These are phyloP conservation scores for Solioccasus polychromus DNA, from an alignment of 768 basidiomycete genomes.

Conservation along the genomic window DNA sequence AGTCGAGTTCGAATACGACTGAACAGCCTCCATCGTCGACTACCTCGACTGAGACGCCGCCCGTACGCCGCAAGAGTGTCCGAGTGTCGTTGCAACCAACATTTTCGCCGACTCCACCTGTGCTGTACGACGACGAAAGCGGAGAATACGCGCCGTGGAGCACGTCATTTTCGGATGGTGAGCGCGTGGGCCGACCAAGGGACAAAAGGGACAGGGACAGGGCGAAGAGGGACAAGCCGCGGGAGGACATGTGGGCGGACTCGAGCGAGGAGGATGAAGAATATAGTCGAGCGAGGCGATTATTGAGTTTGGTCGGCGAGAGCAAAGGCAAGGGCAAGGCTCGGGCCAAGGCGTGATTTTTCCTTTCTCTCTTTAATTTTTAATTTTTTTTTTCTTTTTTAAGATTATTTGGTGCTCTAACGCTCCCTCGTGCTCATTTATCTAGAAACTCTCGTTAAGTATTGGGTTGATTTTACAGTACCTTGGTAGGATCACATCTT, in stretches of 20 bases:
- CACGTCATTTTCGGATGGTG: conserved; percentile 9
- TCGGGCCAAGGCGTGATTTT: background rate
- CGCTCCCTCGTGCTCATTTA: too few species aligned
- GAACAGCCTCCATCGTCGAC: conserved; percentile 11
- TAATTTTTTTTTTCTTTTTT: too few species aligned
- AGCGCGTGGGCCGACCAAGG: background rate
- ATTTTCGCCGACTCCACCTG: conserved; percentile 70
- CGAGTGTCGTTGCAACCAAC: conserved; percentile 75
- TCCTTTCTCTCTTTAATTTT: background rate
- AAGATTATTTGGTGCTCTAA: too few species aligned
- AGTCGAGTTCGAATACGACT: background rate
- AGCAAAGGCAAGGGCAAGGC: conserved; percentile 30
- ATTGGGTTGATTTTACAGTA: too few species aligned
- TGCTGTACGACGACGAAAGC: conserved; percentile 50
- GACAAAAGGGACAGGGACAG: conserved; percentile 7
- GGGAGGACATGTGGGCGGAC: conserved; percentile 60
- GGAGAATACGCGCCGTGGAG: conserved; percentile 14
- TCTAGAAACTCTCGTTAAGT: too few species aligned
- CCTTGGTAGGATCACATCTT: too few species aligned
- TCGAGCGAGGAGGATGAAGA: conserved; percentile 74
- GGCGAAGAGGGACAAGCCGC: background rate
- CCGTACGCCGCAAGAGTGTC: conserved; percentile 61
- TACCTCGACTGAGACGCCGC: conserved; percentile 12
- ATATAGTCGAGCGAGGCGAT: conserved; percentile 54
- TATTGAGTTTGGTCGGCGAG: conserved; percentile 48